These are phyloP conservation scores for Chalaropsis thielavioides DNA, from an alignment of 2,329 filamentous ascomycete genomes.

Conservation along the genomic window DNA sequence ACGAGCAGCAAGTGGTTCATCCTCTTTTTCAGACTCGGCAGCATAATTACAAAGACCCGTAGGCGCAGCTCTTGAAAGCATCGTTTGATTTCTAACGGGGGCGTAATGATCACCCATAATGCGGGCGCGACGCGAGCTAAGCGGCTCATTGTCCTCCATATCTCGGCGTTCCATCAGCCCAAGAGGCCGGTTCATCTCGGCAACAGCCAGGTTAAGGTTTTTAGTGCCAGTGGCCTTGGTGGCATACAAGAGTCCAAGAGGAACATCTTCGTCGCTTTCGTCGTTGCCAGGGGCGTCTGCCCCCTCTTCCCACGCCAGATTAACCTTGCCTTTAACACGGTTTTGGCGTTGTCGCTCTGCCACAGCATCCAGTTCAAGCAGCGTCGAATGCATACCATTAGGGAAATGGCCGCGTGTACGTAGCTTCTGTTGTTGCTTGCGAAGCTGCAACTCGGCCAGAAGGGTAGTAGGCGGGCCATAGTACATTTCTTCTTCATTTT, in stretches of 20 bases:
- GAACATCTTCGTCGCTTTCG: conserved; percentile 69
- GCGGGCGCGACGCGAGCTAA: conserved; percentile 61
- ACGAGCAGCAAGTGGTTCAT: conserved; percentile 23
- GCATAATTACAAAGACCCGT: conserved; percentile 22
- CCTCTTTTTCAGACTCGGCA: conserved; percentile 36
- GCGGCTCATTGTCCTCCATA: conserved; percentile 81
- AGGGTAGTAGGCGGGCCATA: conserved; percentile 74
- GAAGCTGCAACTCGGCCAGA: conserved; percentile 77
- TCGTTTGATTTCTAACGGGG: conserved; percentile 22
- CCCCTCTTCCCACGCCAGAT: conserved; percentile 76
- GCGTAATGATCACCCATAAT: conserved; percentile 49
- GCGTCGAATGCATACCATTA: conserved; percentile 76
- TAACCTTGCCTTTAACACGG: conserved; percentile 60
- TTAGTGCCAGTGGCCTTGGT: conserved; percentile 39
- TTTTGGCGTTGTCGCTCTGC: conserved; percentile 68
- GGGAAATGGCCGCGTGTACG: conserved; percentile 55
- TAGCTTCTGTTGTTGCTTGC: conserved; percentile 75
- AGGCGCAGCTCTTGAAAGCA: conserved; percentile 27
- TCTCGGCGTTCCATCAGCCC: conserved; percentile 69
- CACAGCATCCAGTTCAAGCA: conserved; percentile 81
- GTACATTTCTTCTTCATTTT: conserved; percentile 36
- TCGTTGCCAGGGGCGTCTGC: conserved; percentile 31
- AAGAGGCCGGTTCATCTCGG: conserved; percentile 48
- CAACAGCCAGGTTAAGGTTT: conserved; percentile 33
- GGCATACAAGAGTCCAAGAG: conserved; percentile 66